Conservation (phyloP, 2,329 filamentous ascomycete genomes). For the Xenoacremonium recifei region DNA sequence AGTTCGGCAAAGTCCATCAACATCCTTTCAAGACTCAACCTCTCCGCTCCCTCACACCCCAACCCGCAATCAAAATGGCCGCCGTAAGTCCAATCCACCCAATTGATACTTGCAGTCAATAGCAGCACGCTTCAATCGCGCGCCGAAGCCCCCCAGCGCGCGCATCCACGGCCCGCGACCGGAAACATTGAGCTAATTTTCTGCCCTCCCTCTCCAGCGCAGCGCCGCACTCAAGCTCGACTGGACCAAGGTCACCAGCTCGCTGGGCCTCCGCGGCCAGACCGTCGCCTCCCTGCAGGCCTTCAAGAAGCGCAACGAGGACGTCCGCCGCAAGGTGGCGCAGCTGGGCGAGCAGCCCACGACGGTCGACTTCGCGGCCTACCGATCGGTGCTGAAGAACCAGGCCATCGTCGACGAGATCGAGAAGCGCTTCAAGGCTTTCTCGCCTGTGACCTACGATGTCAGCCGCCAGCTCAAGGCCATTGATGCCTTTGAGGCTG, state of each 20-base stretch:
- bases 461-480: slow-evolving; percentile 92
- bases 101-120: slow-evolving; percentile 26
- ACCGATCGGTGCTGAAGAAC: slow-evolving; percentile 94
- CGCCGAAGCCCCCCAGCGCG: slow-evolving; percentile 5
- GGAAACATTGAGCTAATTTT: slow-evolving; percentile 56
- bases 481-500: slow-evolving; percentile 95
- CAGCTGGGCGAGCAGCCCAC: slow-evolving; percentile 80
- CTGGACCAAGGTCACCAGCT: slow-evolving; percentile 92
- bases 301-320: slow-evolving; percentile 99
- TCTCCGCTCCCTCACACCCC: slow-evolving; percentile 47
- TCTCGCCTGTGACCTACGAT: slow-evolving; percentile 94
- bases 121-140: slow-evolving; percentile 14
- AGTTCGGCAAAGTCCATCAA: slow-evolving; percentile 47
- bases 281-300: slow-evolving; percentile 87
- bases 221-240: slow-evolving; percentile 99
- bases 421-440: slow-evolving; percentile 88
- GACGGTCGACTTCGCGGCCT: slow-evolving; percentile 88
- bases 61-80: slow-evolving; percentile 61
- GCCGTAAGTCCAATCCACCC: slow-evolving; percentile 55
- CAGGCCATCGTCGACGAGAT: slow-evolving; percentile 93
- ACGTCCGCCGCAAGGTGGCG: slow-evolving; percentile 91
- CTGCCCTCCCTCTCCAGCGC: slow-evolving; percentile 59
- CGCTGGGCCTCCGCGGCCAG: slow-evolving; percentile 93
- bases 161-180: too few relatives aligned
- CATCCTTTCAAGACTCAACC: slow-evolving; percentile 46